Conservation (phyloP, 108 stramenopile genomes). For the Parietichytrium sp. region DNA sequence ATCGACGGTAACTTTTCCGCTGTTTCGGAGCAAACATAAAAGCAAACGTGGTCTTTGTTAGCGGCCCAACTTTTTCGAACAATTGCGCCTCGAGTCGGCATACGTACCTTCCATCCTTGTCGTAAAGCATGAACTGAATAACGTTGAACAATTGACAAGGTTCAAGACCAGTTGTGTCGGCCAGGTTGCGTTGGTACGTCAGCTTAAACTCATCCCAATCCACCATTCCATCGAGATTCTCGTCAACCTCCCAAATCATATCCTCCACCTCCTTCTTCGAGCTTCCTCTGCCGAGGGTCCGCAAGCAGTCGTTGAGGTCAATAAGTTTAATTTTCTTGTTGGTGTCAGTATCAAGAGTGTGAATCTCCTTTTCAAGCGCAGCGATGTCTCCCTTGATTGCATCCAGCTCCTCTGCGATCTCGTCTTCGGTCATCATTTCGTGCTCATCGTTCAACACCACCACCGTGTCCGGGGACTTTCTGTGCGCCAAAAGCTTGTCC, state of each 20-base stretch:
- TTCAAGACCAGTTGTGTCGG: constrained; percentile 74
- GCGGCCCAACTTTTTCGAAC: too few relatives aligned
- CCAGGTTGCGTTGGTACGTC: constrained; percentile 79
- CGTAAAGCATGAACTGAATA: constrained; percentile 86
- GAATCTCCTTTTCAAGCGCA: not conserved
- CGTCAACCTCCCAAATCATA: constrained; percentile 88
- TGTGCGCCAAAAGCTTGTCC: constrained; percentile 1
- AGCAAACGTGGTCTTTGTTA: not conserved
- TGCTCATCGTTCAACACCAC: constrained; percentile 46
- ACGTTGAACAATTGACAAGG: constrained; percentile 75
- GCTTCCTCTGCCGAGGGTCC: constrained; percentile 63
- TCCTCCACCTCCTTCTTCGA: constrained; percentile 74
- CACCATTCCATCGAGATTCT: constrained; percentile 76
- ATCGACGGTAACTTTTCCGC: constrained; percentile 73
- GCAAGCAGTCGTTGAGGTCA: constrained; percentile 70
- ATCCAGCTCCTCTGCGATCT: constrained; percentile 48
- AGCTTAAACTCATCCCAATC: constrained; percentile 83
- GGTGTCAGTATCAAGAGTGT: not conserved
- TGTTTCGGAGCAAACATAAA: constrained; percentile 43
- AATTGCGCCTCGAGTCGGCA: too few relatives aligned
- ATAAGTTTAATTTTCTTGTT: constrained; percentile 41
- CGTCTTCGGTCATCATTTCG: not conserved
- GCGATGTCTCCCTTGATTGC: not conserved
- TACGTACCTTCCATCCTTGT: constrained; percentile 63
- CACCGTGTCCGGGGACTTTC: constrained; percentile 41